Base-by-base conservation (phyloP, 2,329 filamentous ascomycete genomes). In the Tympanopsis confertula region DNA sequence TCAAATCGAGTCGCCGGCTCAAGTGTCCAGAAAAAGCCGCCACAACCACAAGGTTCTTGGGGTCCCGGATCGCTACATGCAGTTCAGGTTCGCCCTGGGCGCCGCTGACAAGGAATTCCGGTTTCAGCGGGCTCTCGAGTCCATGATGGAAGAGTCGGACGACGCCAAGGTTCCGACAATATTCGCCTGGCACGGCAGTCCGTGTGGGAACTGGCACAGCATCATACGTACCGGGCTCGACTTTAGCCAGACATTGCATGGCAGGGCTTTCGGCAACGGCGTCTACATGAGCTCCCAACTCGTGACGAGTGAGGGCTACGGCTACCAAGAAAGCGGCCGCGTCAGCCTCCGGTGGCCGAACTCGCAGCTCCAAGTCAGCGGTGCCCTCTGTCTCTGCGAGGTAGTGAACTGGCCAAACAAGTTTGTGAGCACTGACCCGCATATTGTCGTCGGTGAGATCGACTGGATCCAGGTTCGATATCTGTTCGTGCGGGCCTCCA, bases 401-500 rank as follows among this genome's bases (percentile, higher is more conserved):
- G 77, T 95, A 33, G 76, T 94, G 49, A 94, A 94, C 51, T 66
- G 68, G 0, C 77, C 86, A 0, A 37, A 54, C 0, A 50, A 79
- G 33, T 94, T 84, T 48, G 56, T 69, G 4, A 69, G 62, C 43
- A 47, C 5, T 0, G 44, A 0, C 0, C 81, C 80, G 0, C 75
- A 78, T 57, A 77, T 84, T 35, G 88, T 94, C 5, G 77, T 94
- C 1, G 54, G 71, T 19, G 66, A 86, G 35, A 61, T 82, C 7
- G 81, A 93, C 49, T 95, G 88, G 88, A 87, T 94, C 41, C 86
- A 93, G 50, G 87, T 86, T 19, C 74, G 87, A 32, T 94, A 93
- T 56, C 66, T 95, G 2, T 84, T 94, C 46, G 74, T 84, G 29
- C 48, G 60, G 37, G 54, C 24, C 12, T 66, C 17, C 38, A 45